Conservation (phyloP, 208 protist species). For the Herpetomonas muscarum region DNA sequence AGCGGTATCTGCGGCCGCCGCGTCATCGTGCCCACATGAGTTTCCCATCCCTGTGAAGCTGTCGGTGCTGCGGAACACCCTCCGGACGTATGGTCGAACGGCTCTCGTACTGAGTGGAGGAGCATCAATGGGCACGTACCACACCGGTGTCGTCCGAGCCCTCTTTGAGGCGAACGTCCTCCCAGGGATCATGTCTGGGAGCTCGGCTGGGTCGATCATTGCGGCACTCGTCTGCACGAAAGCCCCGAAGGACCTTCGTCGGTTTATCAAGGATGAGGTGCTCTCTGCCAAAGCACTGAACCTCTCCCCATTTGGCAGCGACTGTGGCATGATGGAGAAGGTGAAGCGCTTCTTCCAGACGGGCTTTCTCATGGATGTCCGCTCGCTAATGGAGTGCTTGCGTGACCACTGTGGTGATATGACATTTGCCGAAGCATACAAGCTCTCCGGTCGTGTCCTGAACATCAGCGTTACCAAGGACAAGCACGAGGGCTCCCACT, state of each 20-base stretch:
- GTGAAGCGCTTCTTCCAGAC: conserved; percentile 58
- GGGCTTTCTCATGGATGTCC: conserved; percentile 76
- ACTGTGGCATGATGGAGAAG: conserved; percentile 30
- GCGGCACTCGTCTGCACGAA: conserved; percentile 61
- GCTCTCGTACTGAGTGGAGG: conserved; percentile 77
- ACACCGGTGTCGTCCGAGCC: conserved; percentile 58
- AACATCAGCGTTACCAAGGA: conserved; percentile 78
- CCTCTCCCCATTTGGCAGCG: conserved; percentile 50
- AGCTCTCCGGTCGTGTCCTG: conserved; percentile 62
- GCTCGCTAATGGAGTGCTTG: conserved; percentile 63
- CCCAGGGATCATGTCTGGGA: conserved; percentile 70
- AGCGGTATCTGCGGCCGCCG: not conserved
- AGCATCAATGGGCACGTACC: conserved; percentile 73
- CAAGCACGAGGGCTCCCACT: conserved; percentile 32
- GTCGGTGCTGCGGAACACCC: conserved; percentile 38
- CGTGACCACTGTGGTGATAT: conserved; percentile 69
- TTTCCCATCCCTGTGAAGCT: conserved; percentile 27
- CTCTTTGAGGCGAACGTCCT: conserved; percentile 61
- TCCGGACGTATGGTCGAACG: conserved; percentile 64
- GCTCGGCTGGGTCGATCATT: conserved; percentile 72
- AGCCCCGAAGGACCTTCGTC: conserved; percentile 36
- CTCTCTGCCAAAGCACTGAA: conserved; percentile 40
- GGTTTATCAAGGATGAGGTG: conserved; percentile 32
- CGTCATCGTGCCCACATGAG: not conserved
- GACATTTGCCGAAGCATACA: conserved; percentile 84